Evolutionary conservation across 2,329 filamentous ascomycete species (phyloP).

Genomic region (Apiospora malaysiana): DNA sequence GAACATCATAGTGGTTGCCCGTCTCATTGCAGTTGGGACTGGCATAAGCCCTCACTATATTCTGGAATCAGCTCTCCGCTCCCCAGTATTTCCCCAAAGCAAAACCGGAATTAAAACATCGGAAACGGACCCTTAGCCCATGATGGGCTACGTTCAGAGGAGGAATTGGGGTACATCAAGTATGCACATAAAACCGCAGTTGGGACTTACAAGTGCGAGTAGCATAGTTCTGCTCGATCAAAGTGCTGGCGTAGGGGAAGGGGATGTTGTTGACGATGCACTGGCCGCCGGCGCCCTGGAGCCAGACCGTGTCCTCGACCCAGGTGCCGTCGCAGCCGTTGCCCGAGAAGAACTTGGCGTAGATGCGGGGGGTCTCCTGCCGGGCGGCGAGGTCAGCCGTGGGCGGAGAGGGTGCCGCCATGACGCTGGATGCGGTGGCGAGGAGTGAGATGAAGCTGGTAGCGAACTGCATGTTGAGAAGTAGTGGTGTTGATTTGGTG

Average conservation of each 20-base stretch:
- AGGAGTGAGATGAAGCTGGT: conserved; percentile 20
- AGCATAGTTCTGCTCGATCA: conserved; percentile 23
- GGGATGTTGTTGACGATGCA: conserved; percentile 23
- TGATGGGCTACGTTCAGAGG: too few relatives aligned
- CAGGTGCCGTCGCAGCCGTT: conserved; percentile 23
- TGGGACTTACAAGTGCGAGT: conserved; percentile 22
- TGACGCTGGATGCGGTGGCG: conserved; percentile 17
- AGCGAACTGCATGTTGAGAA: conserved; percentile 24
- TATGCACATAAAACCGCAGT: too few relatives aligned
- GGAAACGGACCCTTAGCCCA: too few relatives aligned
- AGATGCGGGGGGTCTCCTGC: conserved; percentile 23
- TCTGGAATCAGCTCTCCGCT: background rate
- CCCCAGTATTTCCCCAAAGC: too few relatives aligned
- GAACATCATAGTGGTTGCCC: conserved; percentile 22
- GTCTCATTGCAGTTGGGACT: conserved; percentile 16
- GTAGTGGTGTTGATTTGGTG: too few relatives aligned
- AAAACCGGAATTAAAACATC: too few relatives aligned
- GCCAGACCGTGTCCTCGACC: conserved; percentile 26
- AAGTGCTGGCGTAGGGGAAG: conserved; percentile 19
- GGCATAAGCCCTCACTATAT: conserved; percentile 22
- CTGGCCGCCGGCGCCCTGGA: conserved; percentile 17
- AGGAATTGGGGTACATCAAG: too few relatives aligned
- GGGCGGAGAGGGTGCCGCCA: background rate
- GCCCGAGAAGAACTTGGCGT: conserved; percentile 24
- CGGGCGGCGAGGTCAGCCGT: background rate